A percentile compares a stretch with the other conserved stretches of the same genome.
phyloP scores from a whole-genome alignment of 1,284 basidiomycete species.

The Exobasidium rhododendri region DNA sequence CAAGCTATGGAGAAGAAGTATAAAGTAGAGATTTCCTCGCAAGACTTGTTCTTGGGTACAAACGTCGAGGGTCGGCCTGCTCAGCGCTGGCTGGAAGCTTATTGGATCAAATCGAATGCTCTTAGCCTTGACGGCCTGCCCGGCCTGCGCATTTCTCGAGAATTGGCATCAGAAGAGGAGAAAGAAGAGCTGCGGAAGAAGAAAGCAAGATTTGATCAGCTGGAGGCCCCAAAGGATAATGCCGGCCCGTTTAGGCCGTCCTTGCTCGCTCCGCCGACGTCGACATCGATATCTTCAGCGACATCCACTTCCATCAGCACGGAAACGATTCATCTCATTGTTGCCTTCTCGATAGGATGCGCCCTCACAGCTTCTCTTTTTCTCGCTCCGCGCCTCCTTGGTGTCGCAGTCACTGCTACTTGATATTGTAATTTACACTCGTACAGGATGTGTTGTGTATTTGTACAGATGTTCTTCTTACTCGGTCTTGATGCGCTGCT shows the following conservation, averaged over 20 bases:
- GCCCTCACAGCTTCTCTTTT: constrained; percentile 1
- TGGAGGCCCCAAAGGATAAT: neutral
- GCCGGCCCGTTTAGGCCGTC: neutral
- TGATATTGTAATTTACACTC: neutral
- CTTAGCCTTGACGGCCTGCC: constrained; percentile 15
- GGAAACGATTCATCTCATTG: neutral
- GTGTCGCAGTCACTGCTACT: no score
- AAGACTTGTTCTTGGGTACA: neutral
- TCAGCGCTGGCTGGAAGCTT: constrained; percentile 1
- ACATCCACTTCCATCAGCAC: neutral
- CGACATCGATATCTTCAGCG: neutral
- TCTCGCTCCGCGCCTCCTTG: no score
- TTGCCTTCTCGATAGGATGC: constrained; percentile 3
- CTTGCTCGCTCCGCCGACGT: neutral
- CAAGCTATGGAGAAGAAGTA: neutral
- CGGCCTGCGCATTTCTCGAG: constrained; percentile 1
- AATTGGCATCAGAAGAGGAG: neutral
- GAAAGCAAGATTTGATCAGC: neutral
- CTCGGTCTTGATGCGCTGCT: neutral
- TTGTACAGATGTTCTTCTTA: neutral
- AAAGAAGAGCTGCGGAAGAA: neutral
- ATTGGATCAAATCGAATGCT: constrained; percentile 9
- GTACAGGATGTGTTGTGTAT: neutral
- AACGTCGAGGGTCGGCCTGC: neutral
- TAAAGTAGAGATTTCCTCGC: neutral